Base-by-base conservation (phyloP, 2,329 filamentous ascomycete genomes). In the Penicillium aurantiogriseum region DNA sequence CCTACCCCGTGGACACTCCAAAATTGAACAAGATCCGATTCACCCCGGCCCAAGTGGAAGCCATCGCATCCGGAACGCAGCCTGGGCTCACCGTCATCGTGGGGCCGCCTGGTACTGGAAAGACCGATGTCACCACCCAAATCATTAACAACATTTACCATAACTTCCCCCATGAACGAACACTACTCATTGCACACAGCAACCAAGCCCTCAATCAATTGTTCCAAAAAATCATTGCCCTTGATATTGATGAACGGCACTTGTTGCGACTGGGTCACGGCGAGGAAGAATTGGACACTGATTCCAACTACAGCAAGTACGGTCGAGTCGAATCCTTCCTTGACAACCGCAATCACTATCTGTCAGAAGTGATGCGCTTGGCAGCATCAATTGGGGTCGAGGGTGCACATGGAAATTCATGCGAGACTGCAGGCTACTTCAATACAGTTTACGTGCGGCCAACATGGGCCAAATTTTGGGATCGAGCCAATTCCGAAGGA, bases 111-210 rank as follows among this genome's bases (percentile, higher is more conserved):
- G 94, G 94, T 54, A 99, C 94, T 7, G 94, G 95, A 61, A 99
- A 99, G 80, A 99, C 94, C n/a, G 94, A 99, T 75, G 94, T 99
- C 52, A 92, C 92, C 47, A 97, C 93, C 5, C 94, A 99, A 74
- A 95, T 97, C 72, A 99, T 99, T 77, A 97, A 91, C 79, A 97
- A 97, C 74, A 89, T 99, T 66, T 99, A 99, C 71, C 93, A 97
- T 79, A 96, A 97, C 76, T 99, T 97, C 72, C 92, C 94, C 8
- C 82, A 88, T 62, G 92, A 99, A 74, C 89, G 91, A 66, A 99
- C 94, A 0, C 79, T 99, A 19, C 85, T 99, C 40, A 86, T 99
- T 62, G 94, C 94, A 5, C 94, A 99, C 74, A 97, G 93, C 76
- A 99, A 99, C 71, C 95, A 99, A 74, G 95, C 94, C 2, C 80